Evolutionary conservation across 176 grass and related monocot species (phyloP), one percentile per base, ranked within the genome.

Genomic region (Triticum aestivum): DNA sequence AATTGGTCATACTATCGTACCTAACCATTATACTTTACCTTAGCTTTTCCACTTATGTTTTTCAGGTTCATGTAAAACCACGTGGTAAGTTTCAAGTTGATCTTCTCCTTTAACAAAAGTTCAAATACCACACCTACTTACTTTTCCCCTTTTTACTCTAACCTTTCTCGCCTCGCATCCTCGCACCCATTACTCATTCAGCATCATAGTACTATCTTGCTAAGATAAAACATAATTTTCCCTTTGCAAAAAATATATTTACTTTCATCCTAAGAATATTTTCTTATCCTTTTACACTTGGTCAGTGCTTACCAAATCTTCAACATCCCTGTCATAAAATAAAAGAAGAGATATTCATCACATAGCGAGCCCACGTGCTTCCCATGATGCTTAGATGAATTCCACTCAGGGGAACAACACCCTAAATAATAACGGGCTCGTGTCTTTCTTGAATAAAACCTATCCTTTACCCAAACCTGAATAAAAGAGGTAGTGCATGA

Each of bases 241-340:
- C 75, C 34, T 84, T 47, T 1, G 20, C 33, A 76, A 6, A 6
- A 21, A 42, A 56, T 2, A 3, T 63, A 81, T 37, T 59, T 34
- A 61, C 9, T 69, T 76, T 69, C 3, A 1, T 59, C 68, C 23
- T 23, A 24, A 81, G 61, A 75, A 75, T 80, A 80, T 23, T 58
- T 58, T 69, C 1, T 62, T 14, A 32, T 10, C 6, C 6, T 59
- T 59, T 85, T 81, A 71, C 41, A 77, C 77, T 47, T 81, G 81
- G 85, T 70, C 89, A 81, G 85, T 81, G 89, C 85, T 81, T 88
- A 84, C 75, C 76, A 91, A 84, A 80, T 91, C 69, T 76, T 33
- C 68, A 45, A 45, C 27, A 3, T 5, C 9, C 77, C 51, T 66
- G 65, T 75, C 34, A 79, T 84, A 52, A 52, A 52, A 78, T 73